Percentiles rank a stretch among this genome's conserved stretches.
These are phyloP conservation scores for Populus hybrid DNA, from an alignment of 441 rosid species.

Conservation along the genomic window DNA sequence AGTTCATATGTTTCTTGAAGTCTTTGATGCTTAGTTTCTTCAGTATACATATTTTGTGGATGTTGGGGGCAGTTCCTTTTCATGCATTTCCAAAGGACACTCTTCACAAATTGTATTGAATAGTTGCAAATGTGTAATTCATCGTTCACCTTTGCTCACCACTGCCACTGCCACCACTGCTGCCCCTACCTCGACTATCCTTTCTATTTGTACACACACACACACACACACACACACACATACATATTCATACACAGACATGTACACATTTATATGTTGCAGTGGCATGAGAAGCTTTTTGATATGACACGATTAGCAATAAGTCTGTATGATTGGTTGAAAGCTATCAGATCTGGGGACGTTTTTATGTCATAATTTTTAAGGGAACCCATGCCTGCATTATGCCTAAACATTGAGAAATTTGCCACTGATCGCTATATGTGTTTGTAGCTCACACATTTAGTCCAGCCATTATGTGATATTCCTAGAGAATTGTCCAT, in stretches of 20 bases:
- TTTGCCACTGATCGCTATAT: not conserved
- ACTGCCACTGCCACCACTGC: too few relatives aligned
- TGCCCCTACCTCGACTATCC: not conserved
- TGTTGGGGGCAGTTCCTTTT: not conserved
- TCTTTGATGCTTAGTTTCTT: not conserved
- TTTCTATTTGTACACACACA: not conserved
- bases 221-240: not conserved
- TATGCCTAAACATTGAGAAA: not conserved
- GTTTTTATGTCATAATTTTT: too few relatives aligned
- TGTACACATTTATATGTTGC: not conserved
- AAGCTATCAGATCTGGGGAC: not conserved
- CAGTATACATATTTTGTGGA: not conserved
- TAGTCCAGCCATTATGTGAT: not conserved
- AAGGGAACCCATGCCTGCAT: not conserved
- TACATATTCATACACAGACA: too few relatives aligned
- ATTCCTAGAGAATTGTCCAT: not conserved
- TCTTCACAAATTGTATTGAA: not conserved
- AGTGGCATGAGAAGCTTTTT: too few relatives aligned
- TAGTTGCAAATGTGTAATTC: not conserved
- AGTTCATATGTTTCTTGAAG: not conserved
- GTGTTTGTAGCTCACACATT: not conserved
- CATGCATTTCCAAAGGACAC: not conserved
- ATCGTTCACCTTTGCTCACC: not conserved
- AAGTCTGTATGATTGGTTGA: not conserved
- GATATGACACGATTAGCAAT: not conserved